Percentiles rank a stretch among this genome's conserved stretches.
Conservation (phyloP, 257 asterid genomes). For the Nicotiana tabacum region DNA sequence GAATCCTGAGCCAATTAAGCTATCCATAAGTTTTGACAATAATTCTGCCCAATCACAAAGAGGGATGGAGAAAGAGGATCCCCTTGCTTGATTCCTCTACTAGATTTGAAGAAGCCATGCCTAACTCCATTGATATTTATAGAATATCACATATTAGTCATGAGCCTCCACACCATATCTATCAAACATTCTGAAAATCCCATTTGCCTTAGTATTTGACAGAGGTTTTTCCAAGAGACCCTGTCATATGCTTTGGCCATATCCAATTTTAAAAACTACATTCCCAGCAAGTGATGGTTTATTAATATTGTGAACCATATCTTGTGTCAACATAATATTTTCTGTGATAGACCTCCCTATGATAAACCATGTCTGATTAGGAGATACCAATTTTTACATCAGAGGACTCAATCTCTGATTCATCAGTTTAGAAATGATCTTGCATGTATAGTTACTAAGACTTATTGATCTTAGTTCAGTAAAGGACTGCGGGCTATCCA, state of each 20-base stretch:
- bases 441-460: too few species aligned
- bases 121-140: not conserved
- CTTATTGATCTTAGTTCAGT: not conserved
- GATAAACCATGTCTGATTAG: not conserved
- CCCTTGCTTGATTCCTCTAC: not conserved
- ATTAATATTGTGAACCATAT: not conserved
- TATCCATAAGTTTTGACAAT: too few species aligned
- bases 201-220: not conserved
- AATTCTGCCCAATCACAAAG: not conserved
- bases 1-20: too few species aligned
- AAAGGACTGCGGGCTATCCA: not conserved
- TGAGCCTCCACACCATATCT: not conserved
- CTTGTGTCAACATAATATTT: not conserved
- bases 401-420: not conserved
- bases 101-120: too few species aligned
- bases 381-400: not conserved
- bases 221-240: not conserved
- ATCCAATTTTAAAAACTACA: not conserved
- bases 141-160: not conserved
- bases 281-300: not conserved
- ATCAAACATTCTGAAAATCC: not conserved
- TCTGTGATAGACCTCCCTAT: too few species aligned
- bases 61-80: not conserved
- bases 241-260: not conserved
- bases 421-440: too few species aligned